These are phyloP conservation scores for Colletotrichum musae DNA, from an alignment of 2,329 filamentous ascomycete species.

Conservation along the genomic window DNA sequence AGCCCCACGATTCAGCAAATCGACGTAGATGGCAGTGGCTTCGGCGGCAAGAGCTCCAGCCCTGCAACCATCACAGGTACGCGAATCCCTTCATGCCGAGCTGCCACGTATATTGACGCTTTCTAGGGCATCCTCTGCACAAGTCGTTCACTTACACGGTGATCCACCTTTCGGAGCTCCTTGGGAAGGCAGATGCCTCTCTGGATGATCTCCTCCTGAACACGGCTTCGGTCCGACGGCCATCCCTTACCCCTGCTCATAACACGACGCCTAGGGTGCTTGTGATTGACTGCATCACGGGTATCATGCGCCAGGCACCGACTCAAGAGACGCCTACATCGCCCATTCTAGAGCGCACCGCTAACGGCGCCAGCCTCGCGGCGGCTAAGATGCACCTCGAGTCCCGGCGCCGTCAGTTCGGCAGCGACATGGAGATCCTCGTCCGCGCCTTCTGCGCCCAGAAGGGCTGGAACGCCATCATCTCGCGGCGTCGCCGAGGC, in stretches of 20 bases:
- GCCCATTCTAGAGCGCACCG: conserved; percentile 58
- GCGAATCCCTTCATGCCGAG: conserved; percentile 42
- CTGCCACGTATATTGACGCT: conserved; percentile 16
- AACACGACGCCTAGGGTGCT: conserved; percentile 62
- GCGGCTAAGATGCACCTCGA: conserved; percentile 69
- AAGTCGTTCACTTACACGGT: conserved; percentile 74
- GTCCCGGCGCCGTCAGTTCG: conserved; percentile 70
- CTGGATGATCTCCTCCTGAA: conserved; percentile 63
- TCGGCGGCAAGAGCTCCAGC: conserved; percentile 60
- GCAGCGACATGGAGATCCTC: conserved; percentile 78
- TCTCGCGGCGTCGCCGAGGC: conserved; percentile 76
- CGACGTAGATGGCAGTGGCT: conserved; percentile 63
- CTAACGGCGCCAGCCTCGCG: conserved; percentile 56
- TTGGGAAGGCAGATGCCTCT: conserved; percentile 61
- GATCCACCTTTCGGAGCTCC: conserved; percentile 71
- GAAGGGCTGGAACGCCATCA: conserved; percentile 80
- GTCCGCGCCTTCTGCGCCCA: conserved; percentile 81
- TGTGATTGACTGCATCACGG: conserved; percentile 75
- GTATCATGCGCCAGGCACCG: conserved; percentile 59
- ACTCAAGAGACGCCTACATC: conserved; percentile 64
- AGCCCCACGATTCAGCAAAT: conserved; percentile 73
- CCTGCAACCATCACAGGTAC: conserved; percentile 64
- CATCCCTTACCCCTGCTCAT: conserved; percentile 48
- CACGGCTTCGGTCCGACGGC: conserved; percentile 50
- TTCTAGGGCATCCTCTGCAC: conserved; percentile 72